Evolutionary conservation across 352 stramenopile species (phyloP), one percentile per base, ranked within the genome.

Genomic region (Thalassiosira hispida): DNA sequence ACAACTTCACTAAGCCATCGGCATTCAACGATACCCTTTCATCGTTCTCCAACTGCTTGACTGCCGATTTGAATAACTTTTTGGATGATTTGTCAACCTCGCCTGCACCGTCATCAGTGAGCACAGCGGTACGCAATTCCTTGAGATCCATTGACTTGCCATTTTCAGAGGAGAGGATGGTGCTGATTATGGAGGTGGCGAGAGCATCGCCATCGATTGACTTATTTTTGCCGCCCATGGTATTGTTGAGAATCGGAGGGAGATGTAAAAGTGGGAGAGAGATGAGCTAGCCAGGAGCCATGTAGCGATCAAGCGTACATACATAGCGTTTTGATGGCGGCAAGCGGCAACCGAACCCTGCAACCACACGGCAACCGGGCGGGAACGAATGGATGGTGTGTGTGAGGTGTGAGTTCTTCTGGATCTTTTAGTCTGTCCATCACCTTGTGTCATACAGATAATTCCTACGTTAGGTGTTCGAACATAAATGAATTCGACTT

Each of bases 51-150:
- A 94, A 77, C 23, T 68, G 11, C 64, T 93, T 79, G 16, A 93
- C 73, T n/a, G 80, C 78, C 20, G 67, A 75, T 67, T 94, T 94
- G 76, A 92, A 94, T 23, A 73, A 63, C 65, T 94, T 94, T 49
- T 93, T 93, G 16, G 74, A 71, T 22, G 57, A 35, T 67, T 94
- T 94, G 51, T 94, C 90, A 35, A 67, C 56, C 9, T 89, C 85
- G 47, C 86, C 83, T 12, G 42, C 38, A 23, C 35, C 49, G 9
- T 61, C 33, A 11, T 38, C 78, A 4, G 84, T 63, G 0, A 94
- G 73, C 0, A 93, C 85, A 4, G 69, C 35, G 63, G 84, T 89
- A 27, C 89, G 83, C 14, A 94, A 63, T 29, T 84, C 79, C 67
- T 93, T 94, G 0, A 94, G 63, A 59, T 93, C 72, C 60, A 82